Conservation (phyloP, 305 asterid species). For the Rubia tinctorum region DNA sequence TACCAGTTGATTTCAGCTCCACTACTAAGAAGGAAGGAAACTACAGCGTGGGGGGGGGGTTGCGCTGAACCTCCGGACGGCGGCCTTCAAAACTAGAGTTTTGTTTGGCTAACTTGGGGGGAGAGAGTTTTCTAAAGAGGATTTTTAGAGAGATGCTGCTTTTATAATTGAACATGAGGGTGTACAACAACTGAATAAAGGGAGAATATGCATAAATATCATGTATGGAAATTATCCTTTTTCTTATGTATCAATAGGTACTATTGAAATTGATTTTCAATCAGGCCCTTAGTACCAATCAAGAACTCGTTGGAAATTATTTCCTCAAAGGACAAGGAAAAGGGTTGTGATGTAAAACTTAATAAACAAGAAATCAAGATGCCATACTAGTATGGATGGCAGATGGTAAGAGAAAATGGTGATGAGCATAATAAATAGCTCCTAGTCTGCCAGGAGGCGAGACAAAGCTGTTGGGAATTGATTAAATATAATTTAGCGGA, state of each 20-base stretch:
- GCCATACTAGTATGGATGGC: neutral
- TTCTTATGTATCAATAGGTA: neutral
- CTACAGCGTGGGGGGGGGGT: too few relatives aligned
- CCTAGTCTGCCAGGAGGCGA: slow-evolving; percentile 54
- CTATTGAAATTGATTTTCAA: neutral
- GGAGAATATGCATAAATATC: neutral
- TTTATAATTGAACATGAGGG: too few relatives aligned
- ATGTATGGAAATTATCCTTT: neutral
- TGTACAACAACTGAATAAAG: neutral
- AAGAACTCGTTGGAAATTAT: neutral
- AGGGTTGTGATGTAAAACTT: neutral
- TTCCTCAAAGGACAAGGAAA: neutral
- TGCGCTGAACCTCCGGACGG: too few relatives aligned
- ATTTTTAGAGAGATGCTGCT: too few relatives aligned
- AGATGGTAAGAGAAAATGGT: neutral
- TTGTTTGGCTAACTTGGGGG: too few relatives aligned
- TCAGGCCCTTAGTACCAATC: neutral
- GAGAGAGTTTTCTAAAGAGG: too few relatives aligned
- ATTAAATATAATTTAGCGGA: too few relatives aligned
- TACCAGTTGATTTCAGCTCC: too few relatives aligned
- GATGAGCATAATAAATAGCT: slow-evolving; percentile 37
- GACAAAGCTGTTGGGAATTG: too few relatives aligned
- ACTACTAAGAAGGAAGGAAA: too few relatives aligned
- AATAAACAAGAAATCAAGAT: neutral
- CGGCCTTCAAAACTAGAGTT: too few relatives aligned